A percentile compares a stretch with the other conserved stretches of the same genome.
These are phyloP conservation scores for Botryobasidium botryosum DNA, from an alignment of 768 basidiomycete genomes.

Conservation along the genomic window DNA sequence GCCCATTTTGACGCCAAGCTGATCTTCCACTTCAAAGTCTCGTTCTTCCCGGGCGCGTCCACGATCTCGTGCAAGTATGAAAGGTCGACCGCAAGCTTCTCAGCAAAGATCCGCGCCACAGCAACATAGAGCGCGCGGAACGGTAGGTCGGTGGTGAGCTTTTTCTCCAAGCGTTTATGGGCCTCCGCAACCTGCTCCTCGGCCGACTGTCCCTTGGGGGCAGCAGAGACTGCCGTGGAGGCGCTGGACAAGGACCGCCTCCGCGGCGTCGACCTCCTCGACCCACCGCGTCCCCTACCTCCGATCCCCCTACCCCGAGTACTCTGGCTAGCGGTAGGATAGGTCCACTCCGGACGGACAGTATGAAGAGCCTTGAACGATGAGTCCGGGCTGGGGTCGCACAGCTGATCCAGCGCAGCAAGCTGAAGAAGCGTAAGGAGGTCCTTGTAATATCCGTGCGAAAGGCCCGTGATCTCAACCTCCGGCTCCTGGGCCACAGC, in stretches of 20 bases:
- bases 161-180: conserved; percentile 10
- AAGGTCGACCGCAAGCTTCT: conserved; percentile 34
- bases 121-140: conserved; percentile 48
- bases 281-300: too few species aligned
- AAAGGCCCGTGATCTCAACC: conserved; percentile 10
- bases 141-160: conserved; percentile 22
- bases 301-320: too few species aligned
- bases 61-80: conserved; percentile 24
- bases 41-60: conserved; percentile 13
- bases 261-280: background rate
- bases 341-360: conserved; percentile 8
- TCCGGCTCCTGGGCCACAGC: conserved; percentile 14
- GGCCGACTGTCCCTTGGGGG: background rate
- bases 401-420: conserved; percentile 36
- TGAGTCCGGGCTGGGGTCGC: background rate
- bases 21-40: conserved; percentile 22
- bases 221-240: background rate
- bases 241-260: background rate
- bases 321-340: too few species aligned
- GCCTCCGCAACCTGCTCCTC: background rate
- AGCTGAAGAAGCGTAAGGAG: conserved; percentile 50
- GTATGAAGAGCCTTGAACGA: conserved; percentile 8
- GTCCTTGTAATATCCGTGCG: conserved; percentile 65
- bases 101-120: conserved; percentile 42
- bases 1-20: conserved; percentile 57